A percentile compares a stretch with the other conserved stretches of the same genome.
These are phyloP conservation scores for Leishmania tropica DNA, from an alignment of 208 protist genomes.

Conservation along the genomic window DNA sequence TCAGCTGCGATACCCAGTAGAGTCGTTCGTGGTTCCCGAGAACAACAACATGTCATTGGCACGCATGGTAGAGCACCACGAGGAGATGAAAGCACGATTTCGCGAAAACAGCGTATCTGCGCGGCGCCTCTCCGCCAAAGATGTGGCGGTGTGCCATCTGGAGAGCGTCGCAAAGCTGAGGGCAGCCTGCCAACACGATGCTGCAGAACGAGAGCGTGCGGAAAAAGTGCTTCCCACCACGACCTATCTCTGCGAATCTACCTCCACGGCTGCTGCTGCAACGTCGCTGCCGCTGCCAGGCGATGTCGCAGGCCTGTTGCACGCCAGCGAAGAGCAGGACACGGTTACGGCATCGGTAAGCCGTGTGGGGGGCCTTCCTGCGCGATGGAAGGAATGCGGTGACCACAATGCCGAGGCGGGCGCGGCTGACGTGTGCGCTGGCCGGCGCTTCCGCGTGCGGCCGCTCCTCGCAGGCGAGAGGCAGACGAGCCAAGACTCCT, in stretches of 20 bases:
- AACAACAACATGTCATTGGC: constrained; percentile 74
- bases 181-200: constrained; percentile 2
- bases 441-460: not conserved
- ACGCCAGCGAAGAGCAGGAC: not conserved
- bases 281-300: not conserved
- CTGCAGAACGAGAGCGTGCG: constrained; percentile 1
- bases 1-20: constrained; percentile 75
- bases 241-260: constrained; percentile 15
- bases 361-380: not conserved
- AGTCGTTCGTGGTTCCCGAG: constrained; percentile 78
- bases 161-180: constrained; percentile 11
- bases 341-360: not conserved
- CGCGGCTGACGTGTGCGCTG: not conserved
- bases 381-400: not conserved
- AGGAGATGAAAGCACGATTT: constrained; percentile 46
- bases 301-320: not conserved
- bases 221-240: constrained; percentile 10
- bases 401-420: not conserved
- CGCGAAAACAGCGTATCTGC: constrained; percentile 30
- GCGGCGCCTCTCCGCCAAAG: constrained; percentile 41
- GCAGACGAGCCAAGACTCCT: not conserved
- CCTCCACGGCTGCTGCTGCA: not conserved
- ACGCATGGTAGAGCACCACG: constrained; percentile 68
- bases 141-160: constrained; percentile 40
- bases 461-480: not conserved